Evolutionary conservation across 257 asterid genomes (phyloP).

Genomic region (Plantago ovata): DNA sequence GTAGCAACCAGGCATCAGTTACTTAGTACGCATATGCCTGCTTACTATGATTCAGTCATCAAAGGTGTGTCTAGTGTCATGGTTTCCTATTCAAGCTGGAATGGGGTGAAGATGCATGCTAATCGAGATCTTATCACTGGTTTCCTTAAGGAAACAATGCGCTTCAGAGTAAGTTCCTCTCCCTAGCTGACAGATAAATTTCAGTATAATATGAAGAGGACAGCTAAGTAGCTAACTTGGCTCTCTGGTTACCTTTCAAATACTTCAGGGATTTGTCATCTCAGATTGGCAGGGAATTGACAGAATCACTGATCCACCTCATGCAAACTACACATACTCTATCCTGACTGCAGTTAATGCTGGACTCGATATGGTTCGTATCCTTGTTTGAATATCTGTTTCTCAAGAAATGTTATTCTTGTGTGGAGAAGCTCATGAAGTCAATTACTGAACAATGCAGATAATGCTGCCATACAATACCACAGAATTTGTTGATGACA

Average conservation of each 20-base stretch:
- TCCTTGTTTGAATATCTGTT: neutral
- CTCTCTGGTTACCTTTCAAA: neutral
- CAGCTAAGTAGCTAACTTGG: neutral
- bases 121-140: conserved; percentile 32
- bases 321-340: conserved; percentile 33
- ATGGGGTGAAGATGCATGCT: conserved; percentile 43
- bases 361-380: conserved; percentile 44
- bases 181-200: neutral
- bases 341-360: conserved; percentile 34
- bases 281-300: conserved; percentile 47
- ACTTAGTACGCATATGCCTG: conserved; percentile 42
- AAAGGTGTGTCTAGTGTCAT: conserved; percentile 43
- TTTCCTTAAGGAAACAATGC: conserved; percentile 35
- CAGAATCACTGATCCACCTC: conserved; percentile 38
- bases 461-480: conserved; percentile 64
- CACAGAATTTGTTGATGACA: conserved; percentile 52
- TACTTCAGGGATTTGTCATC: conserved; percentile 44
- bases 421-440: neutral
- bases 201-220: neutral
- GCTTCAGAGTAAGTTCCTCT: conserved; percentile 32
- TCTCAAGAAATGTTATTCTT: neutral
- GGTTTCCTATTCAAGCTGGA: conserved; percentile 48
- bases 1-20: conserved; percentile 25
- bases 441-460: conserved; percentile 27
- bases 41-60: conserved; percentile 33